Evolutionary conservation across 2,329 filamentous ascomycete species (phyloP), one percentile per base, ranked within the genome.

Genomic region (Parascedosporium putredinis): DNA sequence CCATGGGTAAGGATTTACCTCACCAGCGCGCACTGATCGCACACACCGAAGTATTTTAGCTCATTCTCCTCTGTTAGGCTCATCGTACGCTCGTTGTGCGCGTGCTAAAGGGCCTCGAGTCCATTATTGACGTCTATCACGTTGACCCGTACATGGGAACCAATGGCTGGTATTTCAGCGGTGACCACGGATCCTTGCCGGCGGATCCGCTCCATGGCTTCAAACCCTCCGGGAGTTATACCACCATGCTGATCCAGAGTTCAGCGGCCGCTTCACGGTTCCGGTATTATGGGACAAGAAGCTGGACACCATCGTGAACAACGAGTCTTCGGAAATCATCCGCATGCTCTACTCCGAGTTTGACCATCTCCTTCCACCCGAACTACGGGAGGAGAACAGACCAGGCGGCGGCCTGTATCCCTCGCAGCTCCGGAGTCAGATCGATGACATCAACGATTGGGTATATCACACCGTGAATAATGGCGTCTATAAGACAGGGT

Each of bases 301-400:
- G 61, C 70, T 72, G 22, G 76, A 81, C 45, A 78, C 73, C 14
- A 86, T 91, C 55, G 87, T 93, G 43, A 89, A 78, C 72, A 94
- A 94, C 55, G 88, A 93, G 70, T 86, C 82, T 50, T 79, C 79
- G 48, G 88, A 93, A 63, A 91, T 93, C 57, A 88, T 93, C 57
- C 78, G 86, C 55, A 90, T 91, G 84, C 71, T 93, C 53, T 88
- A 88, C 64, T 73, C 74, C 9, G 84, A 80, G 50, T 89, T 90
- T 58, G 84, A 90, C 53, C 67, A 73, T 45, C 59, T 82, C 5
- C 60, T 83, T 1, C 73, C 75, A 0, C 69, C 71, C 18, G 54
- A 74, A 49, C 68, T 73, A 51, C 73, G 73, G 6, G 80, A 84
- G 55, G 59, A 40, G 1, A 75, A 67, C 50, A 69, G 67, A 45